Base-by-base conservation (phyloP, 176 grass and related monocot species). In the Lolium multiflorum region DNA sequence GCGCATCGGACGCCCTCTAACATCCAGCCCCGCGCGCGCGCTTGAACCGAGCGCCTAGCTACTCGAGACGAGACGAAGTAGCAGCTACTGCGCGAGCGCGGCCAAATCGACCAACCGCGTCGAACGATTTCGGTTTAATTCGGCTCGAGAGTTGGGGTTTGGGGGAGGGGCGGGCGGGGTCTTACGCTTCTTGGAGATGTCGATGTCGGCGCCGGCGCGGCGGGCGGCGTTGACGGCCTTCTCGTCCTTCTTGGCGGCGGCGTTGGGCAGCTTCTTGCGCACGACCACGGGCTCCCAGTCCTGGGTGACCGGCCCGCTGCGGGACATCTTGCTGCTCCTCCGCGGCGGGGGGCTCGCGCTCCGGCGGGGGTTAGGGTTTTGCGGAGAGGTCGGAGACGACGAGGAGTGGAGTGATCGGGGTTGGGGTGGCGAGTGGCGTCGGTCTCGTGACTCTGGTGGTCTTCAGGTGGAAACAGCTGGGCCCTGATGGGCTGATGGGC, bases 171-270 rank as follows among this genome's bases (percentile, higher is more conserved):
- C 0, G 31, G 31, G 31, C 31, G 31, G 31, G 31, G 31, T 14
- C 48, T 8, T 76, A 76, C 73, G 47, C 48, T 76, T 76, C 73
- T 76, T 76, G 73, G 26, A 24, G 24, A 76, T 76, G 73, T 76
- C 73, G 73, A 76, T 76, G 73, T 76, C 73, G 73, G 49, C 73
- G 48, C 73, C 73, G 73, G 73, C 48, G 73, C 73, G 73, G 48
- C 73, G 48, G 73, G 73, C 73, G 73, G 73, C 73, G 73, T 76
- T 76, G 73, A 76, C 73, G 24, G 25, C 73, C 73, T 76, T 76
- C 74, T 54, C 49, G 74, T 76, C 74, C 74, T 76, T 76, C 74
- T 76, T 76, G 74, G 74, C 72, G 47, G 72, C 72, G 72, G 72
- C 72, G 48, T 75, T 75, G 72, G 72, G 72, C 72, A 75, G 72